These are phyloP conservation scores for Globisporangium recalcitrans DNA, from an alignment of 352 stramenopile genomes.

Conservation along the genomic window DNA sequence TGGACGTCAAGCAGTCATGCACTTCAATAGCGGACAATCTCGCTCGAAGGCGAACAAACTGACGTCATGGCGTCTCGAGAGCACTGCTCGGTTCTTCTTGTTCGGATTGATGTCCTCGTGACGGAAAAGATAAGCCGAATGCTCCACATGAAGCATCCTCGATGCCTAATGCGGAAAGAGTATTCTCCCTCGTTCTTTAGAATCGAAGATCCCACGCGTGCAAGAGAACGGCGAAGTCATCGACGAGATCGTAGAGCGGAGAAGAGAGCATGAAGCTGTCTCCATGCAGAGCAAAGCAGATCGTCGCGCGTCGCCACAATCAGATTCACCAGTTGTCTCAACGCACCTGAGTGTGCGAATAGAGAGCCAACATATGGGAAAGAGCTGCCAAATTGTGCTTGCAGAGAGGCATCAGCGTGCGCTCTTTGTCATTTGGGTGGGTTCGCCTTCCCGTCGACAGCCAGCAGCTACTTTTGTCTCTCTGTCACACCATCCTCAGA, in stretches of 20 bases:
- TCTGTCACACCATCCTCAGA: neutral
- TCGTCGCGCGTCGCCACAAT: neutral
- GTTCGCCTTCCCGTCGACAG: neutral
- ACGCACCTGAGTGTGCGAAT: neutral
- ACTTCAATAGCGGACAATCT: too few relatives aligned
- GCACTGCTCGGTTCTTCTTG: neutral
- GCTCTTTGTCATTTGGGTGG: too few relatives aligned
- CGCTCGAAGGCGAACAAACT: too few relatives aligned
- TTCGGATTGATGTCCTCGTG: too few relatives aligned
- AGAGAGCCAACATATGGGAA: neutral
- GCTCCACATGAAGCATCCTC: too few relatives aligned
- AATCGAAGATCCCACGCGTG: neutral
- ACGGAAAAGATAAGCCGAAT: too few relatives aligned
- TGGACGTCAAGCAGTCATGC: neutral
- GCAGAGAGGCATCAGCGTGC: too few relatives aligned
- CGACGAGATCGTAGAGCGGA: neutral
- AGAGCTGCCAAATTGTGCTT: neutral
- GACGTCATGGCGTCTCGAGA: neutral
- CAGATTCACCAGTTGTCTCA: neutral
- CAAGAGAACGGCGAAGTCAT: neutral
- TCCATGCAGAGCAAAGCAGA: neutral
- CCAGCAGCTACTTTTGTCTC: neutral
- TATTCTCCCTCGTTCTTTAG: neutral
- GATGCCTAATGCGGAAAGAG: neutral
- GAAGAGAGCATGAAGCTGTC: neutral